phyloP scores from a whole-genome alignment of 148 eudicot species.

The Vaccinium vitisidaea region DNA sequence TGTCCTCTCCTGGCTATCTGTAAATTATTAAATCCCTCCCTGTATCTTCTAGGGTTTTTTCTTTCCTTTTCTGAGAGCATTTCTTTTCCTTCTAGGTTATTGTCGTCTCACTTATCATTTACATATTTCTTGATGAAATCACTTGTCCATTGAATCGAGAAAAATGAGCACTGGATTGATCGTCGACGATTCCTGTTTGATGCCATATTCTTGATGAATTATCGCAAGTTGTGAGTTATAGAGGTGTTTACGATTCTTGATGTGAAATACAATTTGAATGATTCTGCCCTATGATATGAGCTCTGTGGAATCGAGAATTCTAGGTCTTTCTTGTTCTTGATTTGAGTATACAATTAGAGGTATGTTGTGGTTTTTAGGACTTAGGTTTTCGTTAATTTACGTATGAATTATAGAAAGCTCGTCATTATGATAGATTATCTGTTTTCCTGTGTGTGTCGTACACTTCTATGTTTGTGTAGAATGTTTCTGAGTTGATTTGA shows the following conservation, averaged over 20 bases:
- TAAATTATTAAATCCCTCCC: constrained; percentile 27
- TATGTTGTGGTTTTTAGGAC: background rate
- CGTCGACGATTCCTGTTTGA: background rate
- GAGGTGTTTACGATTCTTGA: background rate
- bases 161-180: background rate
- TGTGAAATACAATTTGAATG: background rate
- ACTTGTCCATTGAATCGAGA: no score
- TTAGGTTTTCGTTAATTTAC: constrained; percentile 3
- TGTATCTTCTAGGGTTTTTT: constrained; percentile 36
- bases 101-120: no score
- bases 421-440: background rate
- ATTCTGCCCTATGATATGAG: background rate
- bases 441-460: background rate
- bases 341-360: background rate
- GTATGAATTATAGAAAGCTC: background rate
- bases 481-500: background rate
- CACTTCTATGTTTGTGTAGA: background rate
- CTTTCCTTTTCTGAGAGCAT: background rate
- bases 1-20: constrained; percentile 96
- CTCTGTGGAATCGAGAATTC: background rate
- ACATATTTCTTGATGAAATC: no score
- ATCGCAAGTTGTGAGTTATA: background rate
- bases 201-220: background rate
- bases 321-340: constrained; percentile 12
- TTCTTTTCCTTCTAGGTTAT: background rate